phyloP scores from a whole-genome alignment of 202 grass and related monocot species.

The Carex sylvatica region DNA sequence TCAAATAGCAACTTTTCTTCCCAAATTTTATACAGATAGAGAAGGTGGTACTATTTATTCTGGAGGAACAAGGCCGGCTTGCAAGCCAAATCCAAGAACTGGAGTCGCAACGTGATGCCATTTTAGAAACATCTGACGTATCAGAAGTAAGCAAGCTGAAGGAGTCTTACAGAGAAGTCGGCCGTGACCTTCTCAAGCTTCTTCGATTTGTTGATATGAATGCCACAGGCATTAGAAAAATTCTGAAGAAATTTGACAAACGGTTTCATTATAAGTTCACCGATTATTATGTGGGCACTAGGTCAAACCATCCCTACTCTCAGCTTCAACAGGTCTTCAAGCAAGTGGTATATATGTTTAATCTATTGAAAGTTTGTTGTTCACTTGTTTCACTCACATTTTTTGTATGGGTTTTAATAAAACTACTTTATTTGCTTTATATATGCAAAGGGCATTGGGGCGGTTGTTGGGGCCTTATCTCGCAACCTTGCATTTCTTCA shows the following conservation, averaged over 20 bases:
- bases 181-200: slow-evolving; percentile 75
- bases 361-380: background rate
- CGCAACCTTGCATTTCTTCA: slow-evolving; percentile 83
- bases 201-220: slow-evolving; percentile 84
- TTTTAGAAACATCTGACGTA: slow-evolving; percentile 48
- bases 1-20: background rate
- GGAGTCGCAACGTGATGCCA: slow-evolving; percentile 36
- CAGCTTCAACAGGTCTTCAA: slow-evolving; percentile 96
- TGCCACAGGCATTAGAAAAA: slow-evolving; percentile 88
- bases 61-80: slow-evolving; percentile 87
- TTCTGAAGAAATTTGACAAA: slow-evolving; percentile 95
- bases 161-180: slow-evolving; percentile 63
- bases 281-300: slow-evolving; percentile 87
- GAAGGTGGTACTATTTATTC: slow-evolving; percentile 83
- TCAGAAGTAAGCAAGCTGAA: slow-evolving; percentile 44
- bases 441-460: slow-evolving; percentile 60
- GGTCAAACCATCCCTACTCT: slow-evolving; percentile 86
- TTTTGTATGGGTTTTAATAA: background rate
- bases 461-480: slow-evolving; percentile 84
- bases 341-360: slow-evolving; percentile 67
- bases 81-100: slow-evolving; percentile 63
- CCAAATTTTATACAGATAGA: slow-evolving; percentile 59
- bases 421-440: slow-evolving; percentile 29
- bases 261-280: slow-evolving; percentile 75
- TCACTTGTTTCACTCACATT: slow-evolving; percentile 10